Evolutionary conservation across 129 eudicot species (phyloP), one percentile per base, ranked within the genome.

Genomic region (Centrapalus pauciflorus): DNA sequence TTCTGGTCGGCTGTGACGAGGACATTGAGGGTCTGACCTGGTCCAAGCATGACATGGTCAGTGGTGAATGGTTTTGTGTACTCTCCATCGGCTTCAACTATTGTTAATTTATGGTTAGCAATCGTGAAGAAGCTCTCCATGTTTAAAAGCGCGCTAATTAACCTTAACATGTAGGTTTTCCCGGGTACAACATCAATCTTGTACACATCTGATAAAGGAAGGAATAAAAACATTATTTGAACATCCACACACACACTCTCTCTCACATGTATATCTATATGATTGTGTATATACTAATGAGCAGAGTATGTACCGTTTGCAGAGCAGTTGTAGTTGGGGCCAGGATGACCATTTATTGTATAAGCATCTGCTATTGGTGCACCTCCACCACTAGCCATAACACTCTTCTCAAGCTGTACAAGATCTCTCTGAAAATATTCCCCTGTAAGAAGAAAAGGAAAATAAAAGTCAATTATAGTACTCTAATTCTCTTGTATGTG

Each of bases 291-390:
- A n/a, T n/a, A n/a, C n/a, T n/a, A n/a, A n/a, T n/a, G 9, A 37
- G 20, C 2, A 29, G 13, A 3, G 11, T 51, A 11, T 17, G 25
- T 79, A 88, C 91, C 91, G 32, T 82, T 82, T 55, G 17, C 49
- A 13, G 96, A 89, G 79, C 96, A 89, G 61, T 83, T 78, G 76
- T 89, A 83, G 66, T 75, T 76, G 26, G 87, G 87, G 14, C 96
- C 96, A 0, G 96, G 96, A 45, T 83, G 92, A 66, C 96, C 96
- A 35, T 89, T 85, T 64, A 85, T 85, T 40, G 90, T 85, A 76
- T 65, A 82, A 17, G 93, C 96, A 50, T 89, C 93, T 13, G 96
- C 83, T 5, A 52, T 13, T 5, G 87, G 87, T 55, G 87, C 80
- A 61, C 67, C 83, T 66, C 81, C 83, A 8, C 96, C 87, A 34